These are phyloP conservation scores for Neodidymelliopsis sp. DNA, from an alignment of 2,329 filamentous ascomycete genomes.

Conservation along the genomic window DNA sequence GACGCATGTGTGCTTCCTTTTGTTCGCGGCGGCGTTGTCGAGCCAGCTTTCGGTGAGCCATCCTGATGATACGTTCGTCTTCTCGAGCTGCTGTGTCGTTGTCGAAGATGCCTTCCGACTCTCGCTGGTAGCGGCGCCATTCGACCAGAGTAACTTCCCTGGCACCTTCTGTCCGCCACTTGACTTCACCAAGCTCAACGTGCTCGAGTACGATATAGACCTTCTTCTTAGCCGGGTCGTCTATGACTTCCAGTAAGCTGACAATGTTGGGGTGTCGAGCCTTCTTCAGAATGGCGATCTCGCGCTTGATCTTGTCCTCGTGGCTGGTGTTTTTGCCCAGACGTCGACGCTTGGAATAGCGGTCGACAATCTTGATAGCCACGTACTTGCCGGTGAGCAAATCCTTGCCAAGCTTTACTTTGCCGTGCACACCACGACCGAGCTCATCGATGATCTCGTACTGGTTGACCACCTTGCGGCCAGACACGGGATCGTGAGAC, in stretches of 20 bases:
- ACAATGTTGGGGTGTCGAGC: constrained; percentile 98
- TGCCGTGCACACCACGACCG: constrained; percentile 93
- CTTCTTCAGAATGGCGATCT: constrained; percentile 98
- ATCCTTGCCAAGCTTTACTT: constrained; percentile 93
- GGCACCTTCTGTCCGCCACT: constrained; percentile 89
- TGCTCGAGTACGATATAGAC: constrained; percentile 98
- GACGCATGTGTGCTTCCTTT: constrained; percentile 46
- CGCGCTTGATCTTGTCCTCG: constrained; percentile 86
- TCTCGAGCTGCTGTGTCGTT: constrained; percentile 53
- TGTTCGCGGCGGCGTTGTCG: constrained; percentile 51
- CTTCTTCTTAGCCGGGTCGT: constrained; percentile 94
- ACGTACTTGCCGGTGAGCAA: constrained; percentile 78
- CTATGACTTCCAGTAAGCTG: constrained; percentile 93
- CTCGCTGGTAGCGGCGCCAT: constrained; percentile 78
- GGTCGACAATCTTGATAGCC: constrained; percentile 97
- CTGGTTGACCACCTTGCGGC: constrained; percentile 95
- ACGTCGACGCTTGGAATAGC: constrained; percentile 90
- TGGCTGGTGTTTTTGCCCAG: constrained; percentile 78
- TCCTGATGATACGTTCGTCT: constrained; percentile 52
- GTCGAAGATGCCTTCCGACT: constrained; percentile 61
- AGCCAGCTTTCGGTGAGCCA: constrained; percentile 51
- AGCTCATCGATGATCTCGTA: constrained; percentile 98
- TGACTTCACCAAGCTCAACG: constrained; percentile 90
- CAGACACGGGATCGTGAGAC: constrained; percentile 86
- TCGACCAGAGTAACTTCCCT: constrained; percentile 85